Base-by-base conservation (phyloP, 495 filamentous ascomycete genomes). In the Neurospora tetrasperma region DNA sequence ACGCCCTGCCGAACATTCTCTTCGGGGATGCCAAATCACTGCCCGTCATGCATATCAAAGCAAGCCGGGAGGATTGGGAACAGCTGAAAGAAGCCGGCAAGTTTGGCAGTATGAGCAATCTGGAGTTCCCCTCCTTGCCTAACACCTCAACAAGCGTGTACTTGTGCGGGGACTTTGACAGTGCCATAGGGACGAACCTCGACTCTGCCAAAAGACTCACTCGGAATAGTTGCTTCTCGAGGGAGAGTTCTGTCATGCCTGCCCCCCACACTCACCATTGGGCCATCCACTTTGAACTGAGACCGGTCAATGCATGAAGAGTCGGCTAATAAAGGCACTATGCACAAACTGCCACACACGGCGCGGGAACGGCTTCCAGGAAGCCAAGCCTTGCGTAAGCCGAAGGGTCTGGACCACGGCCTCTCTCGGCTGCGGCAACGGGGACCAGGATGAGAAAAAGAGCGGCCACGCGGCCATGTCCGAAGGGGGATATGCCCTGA, bases 281-380 rank as follows among this genome's bases (percentile, higher is more conserved):
- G 35, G 66, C 74, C 77, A 80, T 78, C 78, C 77, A 78, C 44
- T 74, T 9, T 8, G 40, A 16, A 69, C 54, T 31, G 40, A 71
- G 73, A 72, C 77, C 76, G 74, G 77, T 74, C 74, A 80, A 75
- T 77, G 77, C 77, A 77, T n/a, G 73, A 20, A 69, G 73, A 70
- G 74, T 71, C 69, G 72, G 74, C 62, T 71, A 71, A 77, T 74
- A 71, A 74, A 74, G 48, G 54, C 27, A 14, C 38, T 69, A 79
- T 78, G 76, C 78, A 78, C 42, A 39, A 71, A 42, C 18, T 72
- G 71, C 27, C 54, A 66, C 54, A 59, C 72, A 72, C 71, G 76
- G 68, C 72, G 70, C 46, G 42, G 70, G 68, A 46, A 39, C 42
- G 27, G 42, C 46, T 35, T 27, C 41, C 46, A 73, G 44, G 35